Evolutionary conservation across 2,329 filamentous ascomycete genomes (phyloP), one percentile per base, ranked within the genome.

Genomic region (Neobulgaria alba): DNA sequence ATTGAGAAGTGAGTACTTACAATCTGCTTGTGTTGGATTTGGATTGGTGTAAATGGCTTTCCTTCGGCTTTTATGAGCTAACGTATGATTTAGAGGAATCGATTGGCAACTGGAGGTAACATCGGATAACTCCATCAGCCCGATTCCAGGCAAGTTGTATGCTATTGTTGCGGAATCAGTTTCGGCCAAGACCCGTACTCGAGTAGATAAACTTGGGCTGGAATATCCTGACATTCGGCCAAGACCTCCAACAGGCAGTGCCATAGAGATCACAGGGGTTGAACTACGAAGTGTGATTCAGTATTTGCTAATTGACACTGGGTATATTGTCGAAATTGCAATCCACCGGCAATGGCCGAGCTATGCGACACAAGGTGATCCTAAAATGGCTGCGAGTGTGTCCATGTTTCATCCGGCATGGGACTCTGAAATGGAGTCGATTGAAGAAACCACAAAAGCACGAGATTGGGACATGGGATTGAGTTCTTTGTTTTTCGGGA

Each of bases 101-200:
- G 52, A 59, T 38, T 59, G 57, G 53, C 43, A 42, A n/a, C 17
- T 59, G 8, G 55, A 58, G 18, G 49, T 61, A 9, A 51, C 57
- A 18, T 51, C 53, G 2, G 57, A 60, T 29, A 49, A 51, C 20
- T 42, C 42, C 4, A 45, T 56, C 16, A 34, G 44, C 14, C 39
- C 47, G 5, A 31, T 51, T 10, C 50, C 52, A 14, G 12, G 40
- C 5, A 36, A 40, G 10, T 45, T 55, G 14, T 31, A 44, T 12
- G 18, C 34, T 15, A 33, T 56, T 8, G 48, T 57, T 19, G 41
- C 45, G 16, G 39, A 38, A 8, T 53, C 49, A 9, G 38, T 59
- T 4, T 34, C 42, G 10, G 26, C 33, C 15, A 46, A 36, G 10
- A 46, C 49, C 7, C 19, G 16, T n/a, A 38, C 39, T 20, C 42